These are phyloP conservation scores for Cercospora brassicicola DNA, from an alignment of 2,329 filamentous ascomycete species.

Conservation along the genomic window DNA sequence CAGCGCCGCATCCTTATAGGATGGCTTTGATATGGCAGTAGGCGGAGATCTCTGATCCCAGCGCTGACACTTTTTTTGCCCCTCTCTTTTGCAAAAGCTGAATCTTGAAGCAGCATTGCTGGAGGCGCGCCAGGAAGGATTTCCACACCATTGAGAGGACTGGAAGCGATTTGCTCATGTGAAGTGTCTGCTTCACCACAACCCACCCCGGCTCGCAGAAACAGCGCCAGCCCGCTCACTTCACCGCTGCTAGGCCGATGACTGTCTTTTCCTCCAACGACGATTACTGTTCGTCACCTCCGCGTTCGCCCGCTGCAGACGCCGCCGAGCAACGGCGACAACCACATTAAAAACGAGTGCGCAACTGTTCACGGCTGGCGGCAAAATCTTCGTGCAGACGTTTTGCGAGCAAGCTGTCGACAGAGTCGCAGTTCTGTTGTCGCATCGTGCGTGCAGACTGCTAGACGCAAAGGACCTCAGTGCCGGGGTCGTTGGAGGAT, in stretches of 20 bases:
- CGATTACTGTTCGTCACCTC: not conserved
- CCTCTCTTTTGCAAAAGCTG: not conserved
- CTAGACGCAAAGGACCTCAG: not conserved
- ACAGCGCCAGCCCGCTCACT: constrained; percentile 49
- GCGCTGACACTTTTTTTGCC: no score
- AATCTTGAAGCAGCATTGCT: not conserved
- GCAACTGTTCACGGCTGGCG: not conserved
- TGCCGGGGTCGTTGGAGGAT: not conserved
- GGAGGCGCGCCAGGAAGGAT: not conserved
- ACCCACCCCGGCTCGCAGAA: constrained; percentile 36
- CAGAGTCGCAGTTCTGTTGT: not conserved
- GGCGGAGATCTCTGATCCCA: not conserved
- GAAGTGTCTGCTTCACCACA: constrained; percentile 1
- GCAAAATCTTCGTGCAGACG: not conserved
- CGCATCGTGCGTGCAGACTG: not conserved
- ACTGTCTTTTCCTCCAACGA: not conserved
- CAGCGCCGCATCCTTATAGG: not conserved
- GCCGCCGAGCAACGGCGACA: constrained; percentile 10
- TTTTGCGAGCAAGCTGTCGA: not conserved
- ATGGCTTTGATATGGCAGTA: not conserved
- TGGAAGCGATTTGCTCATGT: not conserved
- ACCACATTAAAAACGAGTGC: not conserved
- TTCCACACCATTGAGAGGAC: not conserved
- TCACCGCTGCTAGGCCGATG: constrained; percentile 15
- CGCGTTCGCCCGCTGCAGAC: not conserved